phyloP scores from a whole-genome alignment of 2,329 filamentous ascomycete species.

The Talaromyces atroroseus region DNA sequence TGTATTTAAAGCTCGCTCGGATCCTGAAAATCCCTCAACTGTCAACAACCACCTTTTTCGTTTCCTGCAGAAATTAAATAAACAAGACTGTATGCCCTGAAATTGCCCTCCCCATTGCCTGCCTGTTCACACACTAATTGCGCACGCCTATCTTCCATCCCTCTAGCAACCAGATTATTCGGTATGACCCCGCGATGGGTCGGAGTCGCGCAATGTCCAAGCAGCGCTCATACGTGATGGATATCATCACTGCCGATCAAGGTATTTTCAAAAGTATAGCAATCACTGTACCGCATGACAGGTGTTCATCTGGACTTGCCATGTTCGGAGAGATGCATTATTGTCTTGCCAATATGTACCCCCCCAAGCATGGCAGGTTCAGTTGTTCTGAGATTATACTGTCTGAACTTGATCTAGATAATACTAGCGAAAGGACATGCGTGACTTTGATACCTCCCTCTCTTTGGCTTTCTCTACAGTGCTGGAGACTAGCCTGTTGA shows the following conservation, averaged over 20 bases:
- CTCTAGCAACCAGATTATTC: background rate
- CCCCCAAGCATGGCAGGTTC: slow-evolving; percentile 12
- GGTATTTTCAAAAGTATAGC: slow-evolving; percentile 38
- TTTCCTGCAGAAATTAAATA: background rate
- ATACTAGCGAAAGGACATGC: slow-evolving; percentile 86
- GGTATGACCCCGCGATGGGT: slow-evolving; percentile 14
- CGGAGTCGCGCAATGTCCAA: slow-evolving; percentile 10
- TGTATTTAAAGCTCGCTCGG: too few species aligned
- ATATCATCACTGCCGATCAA: slow-evolving; percentile 31
- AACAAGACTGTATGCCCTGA: background rate
- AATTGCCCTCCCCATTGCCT: background rate
- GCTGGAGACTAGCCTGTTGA: background rate
- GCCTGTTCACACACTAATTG: background rate
- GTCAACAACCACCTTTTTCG: too few species aligned
- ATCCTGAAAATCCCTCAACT: too few species aligned
- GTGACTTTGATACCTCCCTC: slow-evolving; percentile 52
- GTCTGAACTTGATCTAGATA: slow-evolving; percentile 80
- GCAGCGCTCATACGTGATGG: slow-evolving; percentile 17
- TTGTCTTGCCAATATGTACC: background rate
- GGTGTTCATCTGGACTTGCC: slow-evolving; percentile 31
- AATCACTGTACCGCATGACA: slow-evolving; percentile 40
- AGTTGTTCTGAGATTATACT: slow-evolving; percentile 68
- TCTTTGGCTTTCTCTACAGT: slow-evolving; percentile 17
- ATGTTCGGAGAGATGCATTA: slow-evolving; percentile 14
- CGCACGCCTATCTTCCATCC: background rate